Base-by-base conservation (phyloP, 2,329 filamentous ascomycete genomes). In the Penicillium sclerotigenum region DNA sequence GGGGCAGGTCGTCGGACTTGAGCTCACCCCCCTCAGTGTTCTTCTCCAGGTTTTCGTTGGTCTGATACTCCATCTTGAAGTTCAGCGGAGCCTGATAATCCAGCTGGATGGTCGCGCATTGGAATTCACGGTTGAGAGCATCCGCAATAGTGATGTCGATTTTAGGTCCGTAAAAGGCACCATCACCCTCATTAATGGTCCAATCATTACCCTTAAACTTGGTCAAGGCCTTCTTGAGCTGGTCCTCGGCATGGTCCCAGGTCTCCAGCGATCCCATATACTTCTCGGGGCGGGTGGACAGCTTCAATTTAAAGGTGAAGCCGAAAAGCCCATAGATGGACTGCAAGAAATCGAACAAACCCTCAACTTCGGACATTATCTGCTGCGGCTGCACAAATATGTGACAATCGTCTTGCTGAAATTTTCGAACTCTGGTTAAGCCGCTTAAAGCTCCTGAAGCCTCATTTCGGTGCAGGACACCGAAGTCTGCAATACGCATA, bases 131-230 rank as follows among this genome's bases (percentile, higher is more conserved):
- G 75, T 86, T 86, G 64, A 97, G 80, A 43, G 90, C 90, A 75
- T 97, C 93, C 49, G 87, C 87, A 69, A 99, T 92, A 59, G 90
- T 95, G 70, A 99, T 94, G 68, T 99, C 94, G 66, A 97, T 96
- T 84, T 99, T 99, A 49, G 94, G 94, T 1, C 94, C 94, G 74
- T 99, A 99, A 78, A 97, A 99, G 51, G 94, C 94, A 71, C 94
- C 94, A 67, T 99, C 94, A 55, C 93, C 94, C 58, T 91, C 88
- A 75, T 97, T 96, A 49, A 96, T 80, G 73, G 90, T 88, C 94
- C 94, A 99, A 61, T 86, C 80, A 33, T 86, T 82, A 58, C 87
- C 77, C 54, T 84, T 82, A 74, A 97, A 97, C 60, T 87, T 82
- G 62, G 94, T 83, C 47, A 99, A 81, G 18, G 92, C 90, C 58